Evolutionary conservation across 345 rosid species (phyloP), one percentile per base, ranked within the genome.

Genomic region (Euphorbia pulcherrima): DNA sequence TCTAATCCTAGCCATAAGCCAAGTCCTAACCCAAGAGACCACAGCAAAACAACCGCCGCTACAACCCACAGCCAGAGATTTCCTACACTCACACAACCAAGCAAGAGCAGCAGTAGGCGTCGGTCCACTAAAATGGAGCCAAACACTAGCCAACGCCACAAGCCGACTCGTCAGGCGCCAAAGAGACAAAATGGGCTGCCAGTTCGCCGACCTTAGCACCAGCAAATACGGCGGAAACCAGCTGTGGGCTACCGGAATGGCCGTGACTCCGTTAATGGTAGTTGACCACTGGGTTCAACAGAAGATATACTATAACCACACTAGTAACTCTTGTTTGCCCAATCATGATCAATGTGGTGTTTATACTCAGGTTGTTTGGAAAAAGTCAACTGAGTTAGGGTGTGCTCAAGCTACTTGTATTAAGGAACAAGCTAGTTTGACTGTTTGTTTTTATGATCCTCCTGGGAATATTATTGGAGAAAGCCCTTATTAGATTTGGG

Each of bases 301-400:
- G 88, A 86, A 81, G 77, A 12, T 62, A 7, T 88, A 77, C 81
- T 90, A 92, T 65, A 71, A 80, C 71, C 85, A 88, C 67, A 66
- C 62, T 57, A 53, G 74, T 13, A 84, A 92, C 74, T 71, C 87
- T 6, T 92, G 98, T 48, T 77, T 71, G 2, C 62, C 82, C 0
- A 75, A 79, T 54, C 96, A 82, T n/a, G n/a, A n/a, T 51, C 71
- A 17, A 50, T 92, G 96, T 23, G 97, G 96, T 18, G 90, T 87
- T 52, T 92, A 88, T 69, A 88, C 72, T 24, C 97, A 90, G 75
- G 96, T 90, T 30, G 96, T 92, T 47, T 90, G 96, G 98, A 83
- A 77, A 65, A 83, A 86, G 64, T 85, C 92, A 2, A 28, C 62
- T 68, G 92, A 83, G 69, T 35, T 90, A 51, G 97, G 98, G 0